Evolutionary conservation across 257 asterid species (phyloP), one percentile per base, ranked within the genome.

Genomic region (Gentiana dahurica): DNA sequence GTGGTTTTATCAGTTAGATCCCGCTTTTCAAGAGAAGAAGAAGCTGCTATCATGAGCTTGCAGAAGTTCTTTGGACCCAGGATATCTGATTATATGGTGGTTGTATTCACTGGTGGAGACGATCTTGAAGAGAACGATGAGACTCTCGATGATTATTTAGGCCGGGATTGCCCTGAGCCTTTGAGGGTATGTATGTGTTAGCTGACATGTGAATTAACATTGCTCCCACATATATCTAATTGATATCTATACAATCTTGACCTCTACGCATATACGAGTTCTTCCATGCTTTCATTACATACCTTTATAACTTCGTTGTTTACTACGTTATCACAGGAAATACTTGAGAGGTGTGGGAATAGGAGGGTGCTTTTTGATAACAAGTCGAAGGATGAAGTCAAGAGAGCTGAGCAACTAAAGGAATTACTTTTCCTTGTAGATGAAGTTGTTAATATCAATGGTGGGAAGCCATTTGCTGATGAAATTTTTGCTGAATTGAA

Each of bases 21-120:
- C 60, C 95, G 95, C 13, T 82, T 87, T 67, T 70, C 96, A 2
- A 66, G 77, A 65, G 96, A 90, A 73, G 96, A 84, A 66, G 83
- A 72, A 64, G 79, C 85, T 68, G 96, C 84, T 15, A 61, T 90
- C 41, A 63, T 63, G 71, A 79, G 94, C 73, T 67, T 90, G 72
- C 64, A 64, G 39, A 68, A 78, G 44, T 82, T 84, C 57, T 87
- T 90, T 68, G 96, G 96, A 49, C 57, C 66, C 67, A 79, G 78
- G 65, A 80, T 90, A 34, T 69, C 71, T 50, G 81, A 87, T 47
- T 87, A 82, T 59, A 82, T 87, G 89, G 74, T 84, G 57, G 56
- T 90, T 33, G 87, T 90, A 64, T 86, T 90, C 59, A 84, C 97
- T 11, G 88, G 90, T 36, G 97, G 96, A 41, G 98, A 90, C 65